A percentile compares a stretch with the other conserved stretches of the same genome.
Evolutionary conservation across 208 protist species (phyloP).

Genomic region (Porcisia hertigi): DNA sequence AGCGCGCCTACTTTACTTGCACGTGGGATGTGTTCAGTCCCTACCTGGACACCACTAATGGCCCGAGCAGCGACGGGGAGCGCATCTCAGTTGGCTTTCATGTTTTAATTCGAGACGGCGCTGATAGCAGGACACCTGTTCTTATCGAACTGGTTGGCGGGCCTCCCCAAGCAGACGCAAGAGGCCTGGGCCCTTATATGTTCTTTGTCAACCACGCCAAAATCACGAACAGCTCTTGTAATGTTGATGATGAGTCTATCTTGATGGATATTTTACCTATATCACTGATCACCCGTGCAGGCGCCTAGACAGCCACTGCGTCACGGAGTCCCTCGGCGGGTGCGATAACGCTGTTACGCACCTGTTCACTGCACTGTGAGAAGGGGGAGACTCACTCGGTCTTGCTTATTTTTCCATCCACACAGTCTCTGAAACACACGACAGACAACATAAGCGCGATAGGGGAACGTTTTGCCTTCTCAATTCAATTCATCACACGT

Average conservation of each 20-base stretch:
- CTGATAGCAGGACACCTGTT: constrained; percentile 39
- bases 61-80: constrained; percentile 19
- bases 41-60: constrained; percentile 25
- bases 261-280: constrained; percentile 32
- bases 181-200: constrained; percentile 32
- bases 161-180: constrained; percentile 24
- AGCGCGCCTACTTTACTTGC: constrained; percentile 40
- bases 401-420: neutral
- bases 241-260: constrained; percentile 21
- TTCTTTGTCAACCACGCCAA: constrained; percentile 66
- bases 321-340: neutral
- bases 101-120: constrained; percentile 39
- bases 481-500: neutral
- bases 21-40: constrained; percentile 60
- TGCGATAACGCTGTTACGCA: neutral
- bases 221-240: constrained; percentile 45
- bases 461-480: neutral
- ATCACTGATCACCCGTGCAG: constrained; percentile 25
- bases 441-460: neutral
- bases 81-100: constrained; percentile 27
- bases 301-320: constrained; percentile 3
- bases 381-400: neutral
- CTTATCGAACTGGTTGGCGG: constrained; percentile 38
- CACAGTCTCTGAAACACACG: neutral
- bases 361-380: neutral